phyloP scores from a whole-genome alignment of 805 yeast species.

The Cyberlindnera sargentensis region DNA sequence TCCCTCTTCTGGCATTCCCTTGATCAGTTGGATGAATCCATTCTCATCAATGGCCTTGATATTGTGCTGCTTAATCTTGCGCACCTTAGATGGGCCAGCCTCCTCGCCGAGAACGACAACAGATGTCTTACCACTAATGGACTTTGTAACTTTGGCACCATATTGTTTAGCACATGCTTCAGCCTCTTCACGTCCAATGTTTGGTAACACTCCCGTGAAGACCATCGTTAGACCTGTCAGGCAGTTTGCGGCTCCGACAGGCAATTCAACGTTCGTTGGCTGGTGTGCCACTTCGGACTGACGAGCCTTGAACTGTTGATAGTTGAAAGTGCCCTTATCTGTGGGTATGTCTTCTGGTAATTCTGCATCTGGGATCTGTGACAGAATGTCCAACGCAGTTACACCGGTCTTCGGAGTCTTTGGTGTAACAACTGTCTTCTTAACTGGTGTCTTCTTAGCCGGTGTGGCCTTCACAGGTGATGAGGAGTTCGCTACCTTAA shows the following conservation, averaged over 20 bases:
- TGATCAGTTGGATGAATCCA: conserved; percentile 71
- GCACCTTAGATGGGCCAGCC: conserved; percentile 94
- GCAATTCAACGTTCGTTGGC: conserved; percentile 43
- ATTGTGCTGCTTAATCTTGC: conserved; percentile 62
- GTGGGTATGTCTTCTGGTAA: conserved; percentile 44
- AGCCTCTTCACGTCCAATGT: conserved; percentile 66
- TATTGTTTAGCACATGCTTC: conserved; percentile 74
- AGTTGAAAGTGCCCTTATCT: conserved; percentile 44
- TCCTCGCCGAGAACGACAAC: conserved; percentile 90
- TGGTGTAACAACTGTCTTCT: conserved; percentile 1
- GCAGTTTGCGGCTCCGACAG: conserved; percentile 82
- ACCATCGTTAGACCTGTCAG: conserved; percentile 84
- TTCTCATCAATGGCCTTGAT: conserved; percentile 82
- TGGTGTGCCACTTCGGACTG: conserved; percentile 29
- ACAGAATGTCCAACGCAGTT: conserved; percentile 50
- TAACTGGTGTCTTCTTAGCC: conserved; percentile 6
- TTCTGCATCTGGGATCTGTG: conserved; percentile 67
- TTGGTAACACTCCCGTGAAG: conserved; percentile 85
- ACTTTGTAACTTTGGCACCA: conserved; percentile 86
- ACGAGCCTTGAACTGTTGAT: conserved; percentile 49
- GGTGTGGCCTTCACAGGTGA: conserved; percentile 3
- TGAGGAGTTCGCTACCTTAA: background rate
- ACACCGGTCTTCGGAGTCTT: conserved; percentile 12
- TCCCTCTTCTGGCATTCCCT: conserved; percentile 85
- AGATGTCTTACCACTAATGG: conserved; percentile 79